Percentiles rank a stretch among this genome's conserved stretches.
Conservation (phyloP, 1,139 yeast genomes). For the Yamadazyma siamensis region DNA sequence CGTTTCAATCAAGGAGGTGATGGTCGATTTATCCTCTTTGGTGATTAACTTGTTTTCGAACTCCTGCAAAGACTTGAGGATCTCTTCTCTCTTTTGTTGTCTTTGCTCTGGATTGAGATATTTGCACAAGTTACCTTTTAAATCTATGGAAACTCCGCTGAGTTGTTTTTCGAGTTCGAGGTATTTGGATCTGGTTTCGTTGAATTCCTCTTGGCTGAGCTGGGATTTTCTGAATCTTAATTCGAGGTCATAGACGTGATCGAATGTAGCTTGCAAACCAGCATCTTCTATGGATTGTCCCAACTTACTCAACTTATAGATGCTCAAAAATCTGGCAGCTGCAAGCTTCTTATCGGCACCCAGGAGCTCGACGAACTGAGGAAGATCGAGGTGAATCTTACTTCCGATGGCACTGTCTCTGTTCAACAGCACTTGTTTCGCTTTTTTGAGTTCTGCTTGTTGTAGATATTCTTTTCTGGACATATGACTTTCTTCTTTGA, state of each 20-base stretch:
- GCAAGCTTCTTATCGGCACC: slow-evolving; percentile 36
- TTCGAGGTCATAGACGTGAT: slow-evolving; percentile 45
- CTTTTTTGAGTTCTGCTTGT: slow-evolving; percentile 42
- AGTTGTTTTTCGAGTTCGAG: slow-evolving; percentile 19
- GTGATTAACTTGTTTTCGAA: slow-evolving; percentile 22
- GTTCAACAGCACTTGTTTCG: slow-evolving; percentile 28
- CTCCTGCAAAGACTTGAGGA: slow-evolving; percentile 17
- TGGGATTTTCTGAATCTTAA: slow-evolving; percentile 41
- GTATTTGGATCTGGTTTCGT: slow-evolving; percentile 21
- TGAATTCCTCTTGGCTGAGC: slow-evolving; percentile 28
- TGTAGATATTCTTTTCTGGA: slow-evolving; percentile 61
- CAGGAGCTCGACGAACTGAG: slow-evolving; percentile 23
- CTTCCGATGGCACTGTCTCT: slow-evolving; percentile 21
- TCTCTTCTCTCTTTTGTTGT: slow-evolving; percentile 17
- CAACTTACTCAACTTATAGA: slow-evolving; percentile 25
- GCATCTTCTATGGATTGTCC: slow-evolving; percentile 50
- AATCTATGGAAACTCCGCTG: slow-evolving; percentile 25
- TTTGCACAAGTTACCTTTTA: slow-evolving; percentile 22
- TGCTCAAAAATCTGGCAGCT: slow-evolving; percentile 48
- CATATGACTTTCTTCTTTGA: slow-evolving; percentile 53
- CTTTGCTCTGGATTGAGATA: slow-evolving; percentile 19
- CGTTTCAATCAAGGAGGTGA: slow-evolving; percentile 25
- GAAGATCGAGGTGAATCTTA: slow-evolving; percentile 17
- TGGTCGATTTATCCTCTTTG: slow-evolving; percentile 22
- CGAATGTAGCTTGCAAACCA: slow-evolving; percentile 52